A percentile compares a stretch with the other conserved stretches of the same genome.
Conservation (phyloP, 2,329 filamentous ascomycete species). For the Xylogone sp. region DNA sequence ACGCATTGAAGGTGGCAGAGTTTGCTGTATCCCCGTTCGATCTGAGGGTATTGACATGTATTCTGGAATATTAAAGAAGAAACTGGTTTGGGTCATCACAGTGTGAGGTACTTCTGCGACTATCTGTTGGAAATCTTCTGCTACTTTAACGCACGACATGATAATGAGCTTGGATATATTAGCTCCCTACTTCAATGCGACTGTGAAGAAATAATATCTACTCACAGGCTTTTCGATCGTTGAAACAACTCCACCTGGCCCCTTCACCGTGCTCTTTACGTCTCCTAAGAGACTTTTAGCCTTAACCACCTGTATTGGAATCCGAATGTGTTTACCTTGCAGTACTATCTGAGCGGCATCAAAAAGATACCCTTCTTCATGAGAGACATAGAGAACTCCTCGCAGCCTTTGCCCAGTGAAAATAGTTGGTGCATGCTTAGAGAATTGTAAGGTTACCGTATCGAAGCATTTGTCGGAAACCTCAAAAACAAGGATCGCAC, state of each 20-base stretch:
- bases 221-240: constrained; percentile 1
- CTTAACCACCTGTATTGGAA: not conserved
- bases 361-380: constrained; percentile 1
- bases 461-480: not conserved
- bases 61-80: constrained; percentile 4
- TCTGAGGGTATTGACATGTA: constrained; percentile 1
- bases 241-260: not conserved
- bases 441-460: not conserved
- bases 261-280: not conserved
- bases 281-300: constrained; percentile 1
- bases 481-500: not conserved
- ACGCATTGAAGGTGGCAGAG: constrained; percentile 2
- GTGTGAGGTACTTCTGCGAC: not conserved
- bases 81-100: not conserved
- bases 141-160: constrained; percentile 1
- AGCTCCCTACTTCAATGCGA: not conserved
- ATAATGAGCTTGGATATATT: not conserved
- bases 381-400: constrained; percentile 1
- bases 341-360: not conserved
- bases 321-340: not conserved
- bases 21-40: not conserved
- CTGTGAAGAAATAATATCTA: not conserved
- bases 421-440: not conserved
- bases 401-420: constrained; percentile 1
- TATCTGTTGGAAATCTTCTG: constrained; percentile 1